Evolutionary conservation across 495 filamentous ascomycete genomes (phyloP).

Genomic region (Penicillium paxilli): DNA sequence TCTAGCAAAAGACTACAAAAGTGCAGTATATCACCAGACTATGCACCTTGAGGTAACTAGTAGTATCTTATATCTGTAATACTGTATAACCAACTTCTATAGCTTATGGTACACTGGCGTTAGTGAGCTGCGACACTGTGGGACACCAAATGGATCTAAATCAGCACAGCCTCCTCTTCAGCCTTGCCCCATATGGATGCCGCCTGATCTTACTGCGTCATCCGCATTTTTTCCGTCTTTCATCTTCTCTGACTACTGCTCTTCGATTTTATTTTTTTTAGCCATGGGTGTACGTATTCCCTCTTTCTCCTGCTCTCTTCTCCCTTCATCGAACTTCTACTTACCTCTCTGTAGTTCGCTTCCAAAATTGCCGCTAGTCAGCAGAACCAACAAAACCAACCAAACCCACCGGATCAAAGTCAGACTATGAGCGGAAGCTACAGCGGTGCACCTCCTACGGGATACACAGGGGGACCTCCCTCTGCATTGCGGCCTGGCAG

Average conservation of each 20-base stretch:
- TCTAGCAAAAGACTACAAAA: too few species aligned
- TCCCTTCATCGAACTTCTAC: conserved; percentile 1
- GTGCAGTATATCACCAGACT: too few species aligned
- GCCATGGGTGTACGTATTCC: conserved; percentile 38
- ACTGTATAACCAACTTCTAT: too few species aligned
- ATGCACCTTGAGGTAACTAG: too few species aligned
- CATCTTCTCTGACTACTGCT: background rate
- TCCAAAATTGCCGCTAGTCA: conserved; percentile 45
- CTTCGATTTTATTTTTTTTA: too few species aligned
- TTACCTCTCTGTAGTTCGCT: conserved; percentile 41
- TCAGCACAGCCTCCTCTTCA: conserved; percentile 2
- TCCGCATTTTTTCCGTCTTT: background rate
- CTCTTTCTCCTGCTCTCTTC: conserved; percentile 1
- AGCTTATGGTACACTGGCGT: too few species aligned
- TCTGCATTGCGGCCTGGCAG: conserved; percentile 34
- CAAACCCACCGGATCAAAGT: conserved; percentile 5
- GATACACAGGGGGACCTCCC: conserved; percentile 46
- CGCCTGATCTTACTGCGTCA: background rate
- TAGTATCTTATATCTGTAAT: too few species aligned
- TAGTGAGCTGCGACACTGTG: too few species aligned
- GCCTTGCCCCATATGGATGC: conserved; percentile 14
- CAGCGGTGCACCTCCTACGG: conserved; percentile 39
- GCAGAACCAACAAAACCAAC: conserved; percentile 28
- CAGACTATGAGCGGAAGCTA: conserved; percentile 29
- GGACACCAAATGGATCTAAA: too few species aligned